Percentiles rank a stretch among this genome's conserved stretches.
Conservation (phyloP, 768 basidiomycete species). For the Russula olivacea region DNA sequence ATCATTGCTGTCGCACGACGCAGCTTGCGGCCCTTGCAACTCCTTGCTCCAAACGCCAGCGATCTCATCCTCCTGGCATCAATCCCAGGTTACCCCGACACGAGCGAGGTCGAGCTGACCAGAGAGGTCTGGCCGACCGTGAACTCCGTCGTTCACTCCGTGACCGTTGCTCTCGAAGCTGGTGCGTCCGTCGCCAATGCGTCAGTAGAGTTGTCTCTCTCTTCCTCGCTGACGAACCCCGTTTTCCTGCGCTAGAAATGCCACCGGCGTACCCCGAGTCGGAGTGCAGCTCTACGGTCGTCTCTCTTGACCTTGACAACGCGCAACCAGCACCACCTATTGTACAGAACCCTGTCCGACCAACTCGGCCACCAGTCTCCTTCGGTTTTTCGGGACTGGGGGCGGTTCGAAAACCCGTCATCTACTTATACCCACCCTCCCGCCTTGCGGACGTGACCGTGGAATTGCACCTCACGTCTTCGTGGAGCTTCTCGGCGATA, state of each 20-base stretch:
- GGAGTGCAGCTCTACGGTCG: no score
- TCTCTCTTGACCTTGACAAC: no score
- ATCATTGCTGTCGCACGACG: slow-evolving; percentile 1
- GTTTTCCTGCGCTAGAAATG: background rate
- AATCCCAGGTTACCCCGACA: background rate
- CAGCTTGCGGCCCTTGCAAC: background rate
- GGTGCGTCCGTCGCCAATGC: background rate
- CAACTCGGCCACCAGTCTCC: background rate
- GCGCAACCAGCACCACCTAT: no score
- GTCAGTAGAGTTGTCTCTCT: background rate
- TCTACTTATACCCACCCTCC: slow-evolving; percentile 13
- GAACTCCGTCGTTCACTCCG: background rate
- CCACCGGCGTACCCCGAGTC: background rate
- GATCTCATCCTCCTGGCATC: background rate
- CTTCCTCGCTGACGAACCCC: background rate
- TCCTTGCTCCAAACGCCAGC: background rate
- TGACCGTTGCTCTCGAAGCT: slow-evolving; percentile 2
- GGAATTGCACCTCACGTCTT: background rate
- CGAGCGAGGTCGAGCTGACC: slow-evolving; percentile 1
- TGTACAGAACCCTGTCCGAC: no score
- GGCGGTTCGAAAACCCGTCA: slow-evolving; percentile 8
- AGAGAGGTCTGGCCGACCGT: background rate
- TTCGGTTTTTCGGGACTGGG: background rate
- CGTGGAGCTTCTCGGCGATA: slow-evolving; percentile 11
- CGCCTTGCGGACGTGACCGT: slow-evolving; percentile 8